phyloP scores from a whole-genome alignment of 345 rosid genomes.

The Clarkia xantiana region DNA sequence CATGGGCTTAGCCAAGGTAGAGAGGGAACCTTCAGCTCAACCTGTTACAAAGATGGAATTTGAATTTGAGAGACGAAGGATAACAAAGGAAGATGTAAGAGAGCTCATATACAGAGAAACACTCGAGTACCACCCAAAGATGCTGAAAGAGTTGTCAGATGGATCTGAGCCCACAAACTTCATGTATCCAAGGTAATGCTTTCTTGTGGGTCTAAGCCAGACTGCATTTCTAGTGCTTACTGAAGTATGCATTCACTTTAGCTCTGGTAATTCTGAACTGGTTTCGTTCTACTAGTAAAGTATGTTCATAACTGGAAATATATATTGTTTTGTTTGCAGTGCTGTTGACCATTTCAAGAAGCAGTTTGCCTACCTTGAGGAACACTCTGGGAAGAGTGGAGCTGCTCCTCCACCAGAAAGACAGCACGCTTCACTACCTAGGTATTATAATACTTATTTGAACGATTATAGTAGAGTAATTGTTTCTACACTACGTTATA shows the following conservation, averaged over 20 bases:
- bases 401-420: conserved; percentile 75
- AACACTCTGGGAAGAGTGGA: conserved; percentile 78
- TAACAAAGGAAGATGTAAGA: conserved; percentile 89
- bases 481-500: too few species aligned
- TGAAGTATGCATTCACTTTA: too few species aligned
- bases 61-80: conserved; percentile 90
- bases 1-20: conserved; percentile 80
- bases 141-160: conserved; percentile 73
- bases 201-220: too few species aligned
- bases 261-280: background rate
- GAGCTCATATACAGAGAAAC: conserved; percentile 86
- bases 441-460: too few species aligned
- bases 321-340: conserved; percentile 26
- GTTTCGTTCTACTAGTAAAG: background rate
- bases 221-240: too few species aligned
- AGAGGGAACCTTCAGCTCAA: conserved; percentile 93
- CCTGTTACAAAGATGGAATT: conserved; percentile 94
- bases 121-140: conserved; percentile 90
- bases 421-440: conserved; percentile 92
- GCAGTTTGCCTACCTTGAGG: conserved; percentile 89
- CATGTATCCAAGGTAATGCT: conserved; percentile 84
- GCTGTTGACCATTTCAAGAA: conserved; percentile 97
- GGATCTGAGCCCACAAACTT: conserved; percentile 90
- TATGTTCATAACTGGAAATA: background rate
- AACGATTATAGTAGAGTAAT: too few species aligned